phyloP scores from a whole-genome alignment of 192 early-diverging fungal species.

The Thamnidium elegans region DNA sequence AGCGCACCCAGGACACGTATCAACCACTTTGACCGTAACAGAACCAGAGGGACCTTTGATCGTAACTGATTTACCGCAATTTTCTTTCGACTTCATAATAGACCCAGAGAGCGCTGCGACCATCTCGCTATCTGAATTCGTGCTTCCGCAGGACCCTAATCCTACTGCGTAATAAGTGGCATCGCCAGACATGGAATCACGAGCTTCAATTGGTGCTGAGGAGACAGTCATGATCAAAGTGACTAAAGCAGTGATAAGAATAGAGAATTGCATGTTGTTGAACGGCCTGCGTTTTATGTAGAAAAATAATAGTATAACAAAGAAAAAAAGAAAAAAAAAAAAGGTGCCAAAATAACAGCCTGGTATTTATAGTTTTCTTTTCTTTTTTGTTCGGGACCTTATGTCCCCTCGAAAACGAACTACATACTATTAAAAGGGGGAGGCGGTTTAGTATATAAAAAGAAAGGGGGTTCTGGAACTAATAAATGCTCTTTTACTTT shows the following conservation, averaged over 20 bases:
- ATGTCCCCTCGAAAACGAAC: background rate
- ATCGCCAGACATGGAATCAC: constrained; percentile 12
- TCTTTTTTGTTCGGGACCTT: too few species aligned
- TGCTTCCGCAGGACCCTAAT: constrained; percentile 28
- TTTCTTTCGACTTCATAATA: constrained; percentile 20
- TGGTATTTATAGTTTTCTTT: constrained; percentile 11
- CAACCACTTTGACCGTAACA: constrained; percentile 39
- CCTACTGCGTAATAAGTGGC: constrained; percentile 33
- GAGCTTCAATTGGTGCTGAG: background rate
- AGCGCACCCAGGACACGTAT: constrained; percentile 46
- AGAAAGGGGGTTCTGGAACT: too few species aligned
- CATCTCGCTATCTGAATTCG: constrained; percentile 17
- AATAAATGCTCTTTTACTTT: too few species aligned
- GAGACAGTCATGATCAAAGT: background rate
- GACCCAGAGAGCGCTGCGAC: constrained; percentile 31
- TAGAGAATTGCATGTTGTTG: constrained; percentile 5
- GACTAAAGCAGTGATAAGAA: constrained; percentile 2
- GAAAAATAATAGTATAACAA: constrained; percentile 2
- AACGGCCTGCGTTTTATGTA: constrained; percentile 6
- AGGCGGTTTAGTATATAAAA: too few species aligned
- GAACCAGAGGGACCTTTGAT: constrained; percentile 30
- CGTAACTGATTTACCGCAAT: constrained; percentile 34
- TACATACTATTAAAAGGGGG: too few species aligned
- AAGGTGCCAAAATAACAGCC: background rate
- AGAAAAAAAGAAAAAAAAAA: background rate